These are phyloP conservation scores for Coemansia sp. DNA, from an alignment of 192 early-diverging fungal species.

Conservation along the genomic window DNA sequence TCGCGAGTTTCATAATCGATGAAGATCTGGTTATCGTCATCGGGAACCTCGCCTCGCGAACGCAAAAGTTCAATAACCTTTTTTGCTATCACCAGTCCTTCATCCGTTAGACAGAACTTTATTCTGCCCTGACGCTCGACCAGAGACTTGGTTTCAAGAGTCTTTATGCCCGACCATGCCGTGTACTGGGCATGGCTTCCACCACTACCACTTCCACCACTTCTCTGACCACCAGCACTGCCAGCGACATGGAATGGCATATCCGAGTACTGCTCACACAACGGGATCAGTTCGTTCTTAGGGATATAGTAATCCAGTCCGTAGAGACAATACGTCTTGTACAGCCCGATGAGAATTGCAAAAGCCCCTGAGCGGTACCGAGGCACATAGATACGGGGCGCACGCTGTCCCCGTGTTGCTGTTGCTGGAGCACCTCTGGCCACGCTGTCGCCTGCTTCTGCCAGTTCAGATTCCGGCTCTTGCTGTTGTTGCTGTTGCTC, in stretches of 20 bases:
- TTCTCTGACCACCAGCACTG: constrained; percentile 1
- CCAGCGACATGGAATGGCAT: constrained; percentile 59
- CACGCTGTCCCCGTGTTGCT: neutral
- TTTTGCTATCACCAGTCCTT: constrained; percentile 64
- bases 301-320: constrained; percentile 54
- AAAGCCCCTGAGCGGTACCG: constrained; percentile 76
- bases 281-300: constrained; percentile 68
- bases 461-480: constrained; percentile 1
- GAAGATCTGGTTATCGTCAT: constrained; percentile 22
- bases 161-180: constrained; percentile 79
- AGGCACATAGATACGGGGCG: constrained; percentile 65
- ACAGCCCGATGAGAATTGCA: constrained; percentile 72
- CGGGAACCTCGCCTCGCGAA: constrained; percentile 23
- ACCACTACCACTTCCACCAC: constrained; percentile 24
- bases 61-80: constrained; percentile 48
- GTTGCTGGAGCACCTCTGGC: neutral
- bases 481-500: neutral
- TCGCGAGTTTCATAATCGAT: constrained; percentile 14
- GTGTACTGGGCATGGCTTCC: constrained; percentile 56
- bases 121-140: constrained; percentile 62
- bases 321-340: constrained; percentile 43
- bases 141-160: constrained; percentile 66
- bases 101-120: constrained; percentile 69
- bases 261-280: constrained; percentile 67
- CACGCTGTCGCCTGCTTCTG: neutral